These are phyloP conservation scores for Rhizophora apiculata DNA, from an alignment of 345 rosid genomes.

Conservation along the genomic window DNA sequence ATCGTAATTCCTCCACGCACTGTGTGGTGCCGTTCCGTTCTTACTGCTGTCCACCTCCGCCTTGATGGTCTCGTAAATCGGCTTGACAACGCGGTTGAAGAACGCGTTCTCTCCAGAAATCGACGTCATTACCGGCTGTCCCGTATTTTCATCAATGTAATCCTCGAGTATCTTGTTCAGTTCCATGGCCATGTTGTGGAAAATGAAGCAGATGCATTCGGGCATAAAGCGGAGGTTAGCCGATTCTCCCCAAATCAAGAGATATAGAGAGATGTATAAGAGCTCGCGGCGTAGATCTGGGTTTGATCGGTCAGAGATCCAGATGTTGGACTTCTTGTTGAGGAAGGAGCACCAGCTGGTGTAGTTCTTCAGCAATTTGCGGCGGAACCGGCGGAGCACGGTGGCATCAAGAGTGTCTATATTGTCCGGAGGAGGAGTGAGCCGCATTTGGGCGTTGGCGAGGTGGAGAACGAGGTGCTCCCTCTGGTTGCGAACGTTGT, in stretches of 20 bases:
- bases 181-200: constrained; percentile 92
- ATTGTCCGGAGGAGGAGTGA: constrained; percentile 83
- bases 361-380: constrained; percentile 69
- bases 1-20: constrained; percentile 91
- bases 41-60: constrained; percentile 77
- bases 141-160: constrained; percentile 85
- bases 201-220: constrained; percentile 81
- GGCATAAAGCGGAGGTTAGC: constrained; percentile 87
- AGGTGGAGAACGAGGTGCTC: constrained; percentile 92
- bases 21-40: constrained; percentile 94
- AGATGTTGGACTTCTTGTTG: constrained; percentile 72
- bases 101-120: constrained; percentile 75
- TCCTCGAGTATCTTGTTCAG: constrained; percentile 75
- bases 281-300: constrained; percentile 70
- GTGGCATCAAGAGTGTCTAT: constrained; percentile 69
- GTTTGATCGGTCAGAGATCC: constrained; percentile 65
- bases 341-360: constrained; percentile 83
- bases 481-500: constrained; percentile 84
- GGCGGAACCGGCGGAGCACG: constrained; percentile 70
- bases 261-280: constrained; percentile 63
- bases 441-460: constrained; percentile 97
- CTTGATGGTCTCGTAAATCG: constrained; percentile 67
- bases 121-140: constrained; percentile 77
- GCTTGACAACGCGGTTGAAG: constrained; percentile 66
- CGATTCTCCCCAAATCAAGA: constrained; percentile 88